Conservation (phyloP, 768 basidiomycete species). For the Leccinum fibrillosum region DNA sequence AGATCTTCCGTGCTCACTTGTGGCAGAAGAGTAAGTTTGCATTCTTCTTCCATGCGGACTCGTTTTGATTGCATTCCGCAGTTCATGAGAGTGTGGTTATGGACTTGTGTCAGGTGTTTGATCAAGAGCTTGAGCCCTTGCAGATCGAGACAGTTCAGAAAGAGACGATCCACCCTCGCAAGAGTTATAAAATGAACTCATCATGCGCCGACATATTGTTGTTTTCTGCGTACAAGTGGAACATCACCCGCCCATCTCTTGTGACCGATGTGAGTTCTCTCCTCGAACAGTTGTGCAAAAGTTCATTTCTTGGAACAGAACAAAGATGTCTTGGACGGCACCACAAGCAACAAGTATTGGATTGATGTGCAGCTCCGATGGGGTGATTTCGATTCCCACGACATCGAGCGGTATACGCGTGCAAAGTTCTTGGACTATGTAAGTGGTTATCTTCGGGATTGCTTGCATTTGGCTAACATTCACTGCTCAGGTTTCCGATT, state of each 20-base stretch:
- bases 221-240: conserved; percentile 98
- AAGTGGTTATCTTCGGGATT: conserved; percentile 22
- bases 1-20: conserved; percentile 99
- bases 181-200: conserved; percentile 99
- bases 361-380: conserved; percentile 92
- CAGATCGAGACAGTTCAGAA: conserved; percentile 99
- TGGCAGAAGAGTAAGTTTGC: conserved; percentile 94
- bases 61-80: conserved; percentile 26
- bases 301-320: conserved; percentile 42
- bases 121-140: conserved; percentile 96
- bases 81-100: conserved; percentile 91
- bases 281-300: not conserved
- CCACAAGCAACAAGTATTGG: conserved; percentile 98
- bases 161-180: conserved; percentile 98
- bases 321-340: conserved; percentile 96
- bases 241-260: conserved; percentile 92
- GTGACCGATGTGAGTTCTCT: conserved; percentile 75
- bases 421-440: conserved; percentile 99
- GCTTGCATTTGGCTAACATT: conserved; percentile 3
- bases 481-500: conserved; percentile 72
- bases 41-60: conserved; percentile 1
- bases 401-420: conserved; percentile 97
- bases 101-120: conserved; percentile 98
- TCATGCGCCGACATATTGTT: conserved; percentile 98
- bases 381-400: conserved; percentile 99